Evolutionary conservation across 768 basidiomycete genomes (phyloP), one percentile per base, ranked within the genome.

Genomic region (Russula lepida): DNA sequence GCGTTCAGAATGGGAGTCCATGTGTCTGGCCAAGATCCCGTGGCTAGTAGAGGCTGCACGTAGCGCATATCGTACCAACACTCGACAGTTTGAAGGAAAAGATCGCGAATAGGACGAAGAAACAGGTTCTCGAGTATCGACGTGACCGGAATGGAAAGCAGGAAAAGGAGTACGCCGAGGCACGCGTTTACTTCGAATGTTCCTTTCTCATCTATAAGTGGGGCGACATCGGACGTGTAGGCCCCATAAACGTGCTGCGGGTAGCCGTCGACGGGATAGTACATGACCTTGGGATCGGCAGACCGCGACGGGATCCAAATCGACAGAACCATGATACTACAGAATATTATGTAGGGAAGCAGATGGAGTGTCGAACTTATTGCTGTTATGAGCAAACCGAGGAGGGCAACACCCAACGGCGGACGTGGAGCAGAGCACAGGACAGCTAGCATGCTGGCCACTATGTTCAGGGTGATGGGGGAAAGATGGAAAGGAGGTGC

Each of bases 1-100:
- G 46, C 62, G 17, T 58, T 63, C 43, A 56, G 11, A 27, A 58
- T 43, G 28, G 62, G 62, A 8, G 57, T 41, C 56, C 57, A 49
- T 25, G 47, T 49, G 32, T 54, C 47, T 32, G 62, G 62, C 62
- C 62, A 63, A 39, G 52, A 8, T 13, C 62, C 62, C 8, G 62
- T 43, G 3, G 39, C 23, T 23, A 54, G 57, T 17, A 53, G 52
- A 41, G 52, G 52, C 30, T 58, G 57, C 1, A 58, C 39, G 32
- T 63, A 63, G 37, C 62, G 62, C 56, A 63, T 49, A 19, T 63
- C 51, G 35, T 49, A 63, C 62, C 62, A 63, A 7, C 21, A 49
- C n/a, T 54, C 56, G 30, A 63, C n/a, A 15, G 44, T 54, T 13
- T 43, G 37, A 28, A 53, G 52, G 39, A 58, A 54, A 17, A 54